Evolutionary conservation across 345 rosid genomes (phyloP).

Genomic region (Salix arbutifolia): DNA sequence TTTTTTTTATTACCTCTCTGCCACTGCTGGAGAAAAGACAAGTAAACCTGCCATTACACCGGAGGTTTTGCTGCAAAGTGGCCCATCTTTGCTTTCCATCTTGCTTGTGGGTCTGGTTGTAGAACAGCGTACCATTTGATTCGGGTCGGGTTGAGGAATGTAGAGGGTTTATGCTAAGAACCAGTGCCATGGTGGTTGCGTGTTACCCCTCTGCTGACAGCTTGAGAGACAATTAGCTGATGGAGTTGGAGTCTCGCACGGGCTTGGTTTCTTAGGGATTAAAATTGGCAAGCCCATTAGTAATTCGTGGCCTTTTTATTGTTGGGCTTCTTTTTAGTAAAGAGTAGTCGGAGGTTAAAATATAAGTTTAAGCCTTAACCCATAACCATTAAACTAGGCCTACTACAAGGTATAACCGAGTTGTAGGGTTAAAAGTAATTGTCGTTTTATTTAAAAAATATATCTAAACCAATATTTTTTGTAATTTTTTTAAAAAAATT

Average conservation of each 20-base stretch:
- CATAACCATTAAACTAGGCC: no score
- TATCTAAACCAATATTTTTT: no score
- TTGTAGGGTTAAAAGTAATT: no score
- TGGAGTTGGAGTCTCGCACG: background rate
- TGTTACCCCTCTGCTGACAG: background rate
- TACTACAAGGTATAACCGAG: no score
- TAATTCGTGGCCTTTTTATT: background rate
- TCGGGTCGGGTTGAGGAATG: slow-evolving; percentile 27
- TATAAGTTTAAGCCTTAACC: no score
- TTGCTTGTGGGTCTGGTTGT: slow-evolving; percentile 2
- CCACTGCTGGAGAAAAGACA: slow-evolving; percentile 73
- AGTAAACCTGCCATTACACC: slow-evolving; percentile 49
- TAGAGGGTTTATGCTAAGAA: slow-evolving; percentile 36
- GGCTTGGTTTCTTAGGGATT: background rate
- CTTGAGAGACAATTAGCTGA: background rate
- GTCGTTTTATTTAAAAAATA: no score
- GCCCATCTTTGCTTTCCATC: slow-evolving; percentile 30
- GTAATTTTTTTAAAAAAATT: no score
- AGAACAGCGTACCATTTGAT: slow-evolving; percentile 5
- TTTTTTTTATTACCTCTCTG: slow-evolving; percentile 45
- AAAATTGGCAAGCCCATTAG: background rate
- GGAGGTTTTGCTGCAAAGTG: slow-evolving; percentile 38
- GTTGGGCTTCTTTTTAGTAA: no score
- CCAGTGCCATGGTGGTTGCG: slow-evolving; percentile 40
- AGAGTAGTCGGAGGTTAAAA: no score